phyloP scores from a whole-genome alignment of 768 basidiomycete species.

The Mycena metata region DNA sequence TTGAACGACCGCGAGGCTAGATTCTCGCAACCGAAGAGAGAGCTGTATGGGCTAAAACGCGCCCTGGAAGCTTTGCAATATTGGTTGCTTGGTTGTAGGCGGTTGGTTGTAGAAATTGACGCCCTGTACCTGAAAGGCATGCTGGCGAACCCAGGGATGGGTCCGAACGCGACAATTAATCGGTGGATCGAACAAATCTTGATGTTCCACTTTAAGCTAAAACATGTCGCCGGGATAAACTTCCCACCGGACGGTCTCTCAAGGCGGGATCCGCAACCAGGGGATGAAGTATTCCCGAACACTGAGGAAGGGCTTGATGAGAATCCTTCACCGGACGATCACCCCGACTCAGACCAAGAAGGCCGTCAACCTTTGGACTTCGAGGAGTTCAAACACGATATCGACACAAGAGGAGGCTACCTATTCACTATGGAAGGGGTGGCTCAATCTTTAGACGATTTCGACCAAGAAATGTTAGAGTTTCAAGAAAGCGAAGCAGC shows the following conservation, averaged over 20 bases:
- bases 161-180: too few species aligned
- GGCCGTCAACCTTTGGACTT: constrained; percentile 23
- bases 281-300: too few species aligned
- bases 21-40: constrained; percentile 56
- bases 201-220: too few species aligned
- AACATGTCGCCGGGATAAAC: too few species aligned
- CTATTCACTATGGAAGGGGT: not conserved
- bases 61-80: constrained; percentile 37
- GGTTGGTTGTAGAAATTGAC: constrained; percentile 35
- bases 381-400: constrained; percentile 15
- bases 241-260: too few species aligned
- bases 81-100: constrained; percentile 40
- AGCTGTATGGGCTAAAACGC: constrained; percentile 52
- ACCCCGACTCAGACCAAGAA: constrained; percentile 13
- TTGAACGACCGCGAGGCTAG: constrained; percentile 51
- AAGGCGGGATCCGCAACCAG: too few species aligned
- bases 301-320: too few species aligned
- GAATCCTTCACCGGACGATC: not conserved
- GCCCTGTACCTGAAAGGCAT: constrained; percentile 40
- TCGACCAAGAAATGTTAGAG: not conserved
- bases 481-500: too few species aligned
- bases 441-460: not conserved
- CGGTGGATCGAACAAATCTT: too few species aligned
- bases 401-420: constrained; percentile 21
- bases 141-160: constrained; percentile 24